A percentile compares a stretch with the other conserved stretches of the same genome.
Conservation (phyloP, 805 yeast genomes). For the Saitoella complicata region DNA sequence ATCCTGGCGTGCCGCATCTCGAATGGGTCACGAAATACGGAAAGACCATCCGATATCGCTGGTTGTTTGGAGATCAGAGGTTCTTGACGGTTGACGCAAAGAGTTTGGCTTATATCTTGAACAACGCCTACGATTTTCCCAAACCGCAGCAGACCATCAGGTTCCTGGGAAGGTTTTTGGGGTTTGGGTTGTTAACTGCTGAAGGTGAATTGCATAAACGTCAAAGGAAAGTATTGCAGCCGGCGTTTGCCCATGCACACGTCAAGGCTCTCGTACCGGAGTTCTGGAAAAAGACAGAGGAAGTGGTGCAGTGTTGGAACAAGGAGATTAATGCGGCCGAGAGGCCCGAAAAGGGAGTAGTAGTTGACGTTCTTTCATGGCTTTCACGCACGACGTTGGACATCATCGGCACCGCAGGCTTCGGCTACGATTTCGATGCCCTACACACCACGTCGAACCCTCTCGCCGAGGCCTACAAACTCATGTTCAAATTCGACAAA, state of each 20-base stretch:
- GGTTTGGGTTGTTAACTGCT: slow-evolving; percentile 9
- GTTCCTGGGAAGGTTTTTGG: slow-evolving; percentile 3
- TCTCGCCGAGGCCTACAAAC: slow-evolving; percentile 6
- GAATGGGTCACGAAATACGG: slow-evolving; percentile 5
- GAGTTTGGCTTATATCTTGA: slow-evolving; percentile 5
- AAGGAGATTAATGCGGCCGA: slow-evolving; percentile 1
- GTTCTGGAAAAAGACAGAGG: slow-evolving; percentile 5
- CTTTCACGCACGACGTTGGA: slow-evolving; percentile 9
- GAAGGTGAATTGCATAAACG: slow-evolving; percentile 9
- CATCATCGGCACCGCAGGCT: slow-evolving; percentile 8
- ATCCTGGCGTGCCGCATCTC: slow-evolving; percentile 5
- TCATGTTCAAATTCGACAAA: too few relatives aligned
- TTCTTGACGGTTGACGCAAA: slow-evolving; percentile 2
- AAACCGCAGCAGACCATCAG: slow-evolving; percentile 3
- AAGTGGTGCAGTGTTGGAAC: slow-evolving; percentile 1
- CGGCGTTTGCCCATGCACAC: slow-evolving; percentile 10
- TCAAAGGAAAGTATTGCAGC: slow-evolving; percentile 6
- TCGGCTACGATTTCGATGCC: slow-evolving; percentile 8
- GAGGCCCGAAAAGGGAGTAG: slow-evolving; percentile 1
- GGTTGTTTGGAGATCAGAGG: slow-evolving; percentile 5
- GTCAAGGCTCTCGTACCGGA: slow-evolving; percentile 7
- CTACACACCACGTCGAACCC: slow-evolving; percentile 4
- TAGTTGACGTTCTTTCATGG: slow-evolving; percentile 3
- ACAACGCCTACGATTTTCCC: slow-evolving; percentile 7
- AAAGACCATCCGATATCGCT: slow-evolving; percentile 5